phyloP scores from a whole-genome alignment of 2,329 filamentous ascomycete genomes.

The Stachybotrys chartarum region DNA sequence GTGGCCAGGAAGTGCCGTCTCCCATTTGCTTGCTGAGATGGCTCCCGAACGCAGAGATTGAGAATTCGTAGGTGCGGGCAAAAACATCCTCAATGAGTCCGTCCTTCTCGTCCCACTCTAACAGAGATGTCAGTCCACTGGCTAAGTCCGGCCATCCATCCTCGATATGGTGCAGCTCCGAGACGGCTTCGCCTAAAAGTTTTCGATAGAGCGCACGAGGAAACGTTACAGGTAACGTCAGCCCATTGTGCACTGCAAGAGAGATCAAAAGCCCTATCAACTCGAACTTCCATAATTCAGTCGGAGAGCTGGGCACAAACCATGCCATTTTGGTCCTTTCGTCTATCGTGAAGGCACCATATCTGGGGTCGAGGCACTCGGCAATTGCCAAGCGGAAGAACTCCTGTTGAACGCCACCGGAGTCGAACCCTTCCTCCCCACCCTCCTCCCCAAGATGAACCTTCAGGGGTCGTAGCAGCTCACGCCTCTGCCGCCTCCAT shows the following conservation, averaged over 20 bases:
- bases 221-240: slow-evolving; percentile 86
- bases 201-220: slow-evolving; percentile 78
- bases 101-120: slow-evolving; percentile 69
- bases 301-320: slow-evolving; percentile 77
- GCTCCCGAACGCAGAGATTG: slow-evolving; percentile 50
- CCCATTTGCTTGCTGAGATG: slow-evolving; percentile 52
- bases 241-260: slow-evolving; percentile 84
- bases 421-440: slow-evolving; percentile 86
- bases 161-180: slow-evolving; percentile 65
- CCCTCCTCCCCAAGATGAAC: slow-evolving; percentile 75
- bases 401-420: slow-evolving; percentile 92
- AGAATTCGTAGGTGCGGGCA: slow-evolving; percentile 80
- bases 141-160: slow-evolving; percentile 84
- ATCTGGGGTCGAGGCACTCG: slow-evolving; percentile 70
- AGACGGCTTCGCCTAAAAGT: slow-evolving; percentile 62
- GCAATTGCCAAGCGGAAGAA: slow-evolving; percentile 83
- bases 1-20: slow-evolving; percentile 42
- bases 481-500: slow-evolving; percentile 76
- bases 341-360: slow-evolving; percentile 77
- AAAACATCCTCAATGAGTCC: slow-evolving; percentile 78
- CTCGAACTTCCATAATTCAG: slow-evolving; percentile 85
- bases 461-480: slow-evolving; percentile 79
- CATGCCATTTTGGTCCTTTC: slow-evolving; percentile 71
- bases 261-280: slow-evolving; percentile 82
- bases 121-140: slow-evolving; percentile 63